These are phyloP conservation scores for Cubamyces sp. DNA, from an alignment of 768 basidiomycete genomes.

Conservation along the genomic window DNA sequence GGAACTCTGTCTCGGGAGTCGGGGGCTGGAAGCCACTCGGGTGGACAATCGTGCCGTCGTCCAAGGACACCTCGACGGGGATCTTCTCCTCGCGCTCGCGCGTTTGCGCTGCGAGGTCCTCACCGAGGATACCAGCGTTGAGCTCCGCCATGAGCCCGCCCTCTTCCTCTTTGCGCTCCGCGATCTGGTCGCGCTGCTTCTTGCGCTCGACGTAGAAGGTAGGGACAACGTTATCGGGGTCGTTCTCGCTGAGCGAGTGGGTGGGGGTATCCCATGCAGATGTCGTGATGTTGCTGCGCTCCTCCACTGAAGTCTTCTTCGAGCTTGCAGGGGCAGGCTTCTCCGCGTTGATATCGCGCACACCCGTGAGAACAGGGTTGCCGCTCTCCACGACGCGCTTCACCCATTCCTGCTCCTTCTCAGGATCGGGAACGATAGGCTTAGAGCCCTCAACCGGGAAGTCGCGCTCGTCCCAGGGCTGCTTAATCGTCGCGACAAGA, in stretches of 20 bases:
- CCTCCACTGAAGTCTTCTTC: slow-evolving; percentile 4
- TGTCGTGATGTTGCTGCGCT: slow-evolving; percentile 25
- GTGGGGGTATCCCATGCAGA: slow-evolving; percentile 26
- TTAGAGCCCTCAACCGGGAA: slow-evolving; percentile 7
- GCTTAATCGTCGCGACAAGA: slow-evolving; percentile 29
- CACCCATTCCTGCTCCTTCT: slow-evolving; percentile 22
- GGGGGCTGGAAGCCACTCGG: slow-evolving; percentile 35
- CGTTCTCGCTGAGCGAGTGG: slow-evolving; percentile 1
- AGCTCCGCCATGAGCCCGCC: slow-evolving; percentile 35
- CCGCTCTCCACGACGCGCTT: slow-evolving; percentile 16
- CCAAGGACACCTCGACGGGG: slow-evolving; percentile 31
- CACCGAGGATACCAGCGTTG: slow-evolving; percentile 31
- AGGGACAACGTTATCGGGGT: slow-evolving; percentile 28
- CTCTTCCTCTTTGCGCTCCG: slow-evolving; percentile 32
- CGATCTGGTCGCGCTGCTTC: slow-evolving; percentile 27
- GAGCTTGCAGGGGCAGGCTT: background rate
- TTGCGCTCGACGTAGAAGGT: slow-evolving; percentile 33
- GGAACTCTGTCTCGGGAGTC: slow-evolving; percentile 33
- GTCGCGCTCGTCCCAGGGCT: slow-evolving; percentile 33
- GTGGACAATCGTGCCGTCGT: slow-evolving; percentile 27
- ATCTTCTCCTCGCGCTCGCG: slow-evolving; percentile 33
- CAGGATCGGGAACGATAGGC: slow-evolving; percentile 9
- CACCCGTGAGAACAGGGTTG: slow-evolving; percentile 8
- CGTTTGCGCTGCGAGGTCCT: slow-evolving; percentile 32
- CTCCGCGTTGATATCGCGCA: slow-evolving; percentile 8